Evolutionary conservation across 345 rosid genomes (phyloP).

Genomic region (Pseudoturritis turrita): DNA sequence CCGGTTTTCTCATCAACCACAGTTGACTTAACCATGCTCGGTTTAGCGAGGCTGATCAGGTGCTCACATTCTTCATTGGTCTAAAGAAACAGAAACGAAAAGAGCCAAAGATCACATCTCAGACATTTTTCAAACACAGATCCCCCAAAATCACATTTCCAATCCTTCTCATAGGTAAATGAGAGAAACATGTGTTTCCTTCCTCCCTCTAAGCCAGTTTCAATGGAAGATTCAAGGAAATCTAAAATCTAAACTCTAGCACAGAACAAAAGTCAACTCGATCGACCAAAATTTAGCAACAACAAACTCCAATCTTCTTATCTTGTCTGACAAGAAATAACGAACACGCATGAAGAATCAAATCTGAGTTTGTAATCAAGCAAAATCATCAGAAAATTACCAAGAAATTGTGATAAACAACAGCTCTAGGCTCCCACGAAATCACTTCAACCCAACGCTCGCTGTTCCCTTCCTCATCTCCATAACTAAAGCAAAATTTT

Average conservation of each 20-base stretch:
- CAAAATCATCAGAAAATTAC: slow-evolving; percentile 31
- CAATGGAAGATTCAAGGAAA: background rate
- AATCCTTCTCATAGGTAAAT: background rate
- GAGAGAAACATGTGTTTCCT: background rate
- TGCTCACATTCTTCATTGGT: slow-evolving; percentile 77
- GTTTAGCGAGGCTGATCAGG: slow-evolving; percentile 68
- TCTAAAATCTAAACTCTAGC: background rate
- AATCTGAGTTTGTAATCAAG: background rate
- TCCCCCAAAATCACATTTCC: background rate
- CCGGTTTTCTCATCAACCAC: slow-evolving; percentile 90
- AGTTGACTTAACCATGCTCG: slow-evolving; percentile 80
- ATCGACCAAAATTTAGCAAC: background rate
- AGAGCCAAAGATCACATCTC: background rate
- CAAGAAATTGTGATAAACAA: slow-evolving; percentile 84
- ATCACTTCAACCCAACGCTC: slow-evolving; percentile 87
- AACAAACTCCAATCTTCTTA: background rate
- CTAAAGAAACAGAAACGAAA: slow-evolving; percentile 34
- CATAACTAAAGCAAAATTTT: slow-evolving; percentile 2
- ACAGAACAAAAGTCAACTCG: background rate
- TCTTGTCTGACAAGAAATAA: slow-evolving; percentile 13
- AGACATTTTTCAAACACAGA: background rate
- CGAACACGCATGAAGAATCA: background rate
- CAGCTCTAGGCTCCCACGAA: slow-evolving; percentile 97
- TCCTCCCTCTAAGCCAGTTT: background rate
- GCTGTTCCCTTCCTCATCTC: slow-evolving; percentile 42